Base-by-base conservation (phyloP, 495 filamentous ascomycete species). In the Xylaria scruposa region DNA sequence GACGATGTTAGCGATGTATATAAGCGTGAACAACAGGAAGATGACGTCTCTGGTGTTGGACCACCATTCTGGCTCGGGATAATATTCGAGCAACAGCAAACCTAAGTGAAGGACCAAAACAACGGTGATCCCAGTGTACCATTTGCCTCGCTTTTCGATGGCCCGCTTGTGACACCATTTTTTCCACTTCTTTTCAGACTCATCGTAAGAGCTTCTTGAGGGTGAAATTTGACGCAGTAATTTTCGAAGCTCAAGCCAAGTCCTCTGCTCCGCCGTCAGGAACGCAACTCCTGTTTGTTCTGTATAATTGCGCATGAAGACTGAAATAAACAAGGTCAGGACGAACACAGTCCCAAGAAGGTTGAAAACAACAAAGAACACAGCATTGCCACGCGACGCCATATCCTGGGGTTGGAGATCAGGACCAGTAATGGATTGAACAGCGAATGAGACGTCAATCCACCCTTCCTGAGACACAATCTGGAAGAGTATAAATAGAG, bases 261-360 rank as follows among this genome's bases (percentile, higher is more conserved):
- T 97, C 73, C 96, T 90, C 81, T 99, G 96, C 74, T 99, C 96
- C 1, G 97, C 92, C 9, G 96, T 99, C 74, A 99, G 81, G 81
- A 94, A 99, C 1, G 96, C 96, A 67, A 99, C 96, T 10, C 96
- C 96, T 12, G 96, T 99, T 81, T 98, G 94, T 83, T 99, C 96
- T 4, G 96, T 98, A 83, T 98, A 98, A 80, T 97, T 98, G 56
- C 96, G 92, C 97, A 99, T 99, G 81, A 99, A 99, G 61, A 99
- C 96, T 72, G 96, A 98, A 44, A 98, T 96, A 79, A 99, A 99
- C 77, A 99, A 84, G 2, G 97, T 99, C 81, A 99, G 85, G 63
- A 99, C 93, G 84, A 99, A 99, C 77, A 99, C 97, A 3, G 97
- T 93, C 31, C 94, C 95, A 70, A 99, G 88, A 74, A 99, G 88